phyloP scores from a whole-genome alignment of 352 stramenopile genomes.

The Pythium biforme region DNA sequence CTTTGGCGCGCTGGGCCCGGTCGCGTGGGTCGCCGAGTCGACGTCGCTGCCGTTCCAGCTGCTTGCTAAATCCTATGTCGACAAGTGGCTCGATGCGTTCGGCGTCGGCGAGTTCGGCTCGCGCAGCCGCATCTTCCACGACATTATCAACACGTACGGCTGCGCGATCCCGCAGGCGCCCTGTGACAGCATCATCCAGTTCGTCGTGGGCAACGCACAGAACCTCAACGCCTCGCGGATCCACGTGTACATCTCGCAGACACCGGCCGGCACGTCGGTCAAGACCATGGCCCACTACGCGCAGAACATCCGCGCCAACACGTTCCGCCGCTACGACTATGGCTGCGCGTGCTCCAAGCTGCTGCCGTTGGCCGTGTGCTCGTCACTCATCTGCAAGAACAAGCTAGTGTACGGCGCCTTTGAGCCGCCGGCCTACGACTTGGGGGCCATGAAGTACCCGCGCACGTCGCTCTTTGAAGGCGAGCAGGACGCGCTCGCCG shows the following conservation, averaged over 20 bases:
- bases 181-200: conserved; percentile 43
- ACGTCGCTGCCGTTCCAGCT: conserved; percentile 44
- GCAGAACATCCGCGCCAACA: conserved; percentile 58
- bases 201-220: conserved; percentile 38
- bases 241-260: conserved; percentile 69
- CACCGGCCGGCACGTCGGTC: conserved; percentile 53
- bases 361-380: conserved; percentile 41
- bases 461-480: conserved; percentile 53
- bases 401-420: conserved; percentile 48
- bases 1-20: conserved; percentile 55
- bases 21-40: conserved; percentile 42
- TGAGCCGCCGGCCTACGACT: conserved; percentile 40
- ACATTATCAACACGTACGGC: conserved; percentile 38
- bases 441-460: conserved; percentile 47
- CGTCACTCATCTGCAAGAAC: conserved; percentile 52
- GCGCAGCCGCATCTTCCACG: conserved; percentile 47
- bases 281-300: conserved; percentile 69
- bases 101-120: conserved; percentile 48
- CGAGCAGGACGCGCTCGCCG: conserved; percentile 51
- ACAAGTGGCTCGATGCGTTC: conserved; percentile 40
- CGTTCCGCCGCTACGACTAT: conserved; percentile 62
- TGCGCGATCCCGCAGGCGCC: conserved; percentile 44
- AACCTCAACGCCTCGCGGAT: conserved; percentile 55
- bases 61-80: conserved; percentile 46
- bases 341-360: conserved; percentile 41